Conservation (phyloP, 208 protist genomes). For the Wallacemonas rigidus region DNA sequence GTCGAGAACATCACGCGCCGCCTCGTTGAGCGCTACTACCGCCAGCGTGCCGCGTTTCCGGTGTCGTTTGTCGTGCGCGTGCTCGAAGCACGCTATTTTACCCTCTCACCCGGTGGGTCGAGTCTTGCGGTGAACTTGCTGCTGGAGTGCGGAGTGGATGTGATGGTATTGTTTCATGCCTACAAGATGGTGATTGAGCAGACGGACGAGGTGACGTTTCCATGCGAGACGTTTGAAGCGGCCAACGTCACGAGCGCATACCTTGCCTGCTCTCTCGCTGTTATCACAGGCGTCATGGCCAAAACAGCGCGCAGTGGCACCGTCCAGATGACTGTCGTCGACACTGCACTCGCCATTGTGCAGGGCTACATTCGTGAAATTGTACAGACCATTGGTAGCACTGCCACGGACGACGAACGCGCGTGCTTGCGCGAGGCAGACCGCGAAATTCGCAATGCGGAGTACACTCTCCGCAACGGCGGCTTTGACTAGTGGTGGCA, state of each 20-base stretch:
- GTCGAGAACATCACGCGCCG: constrained; percentile 59
- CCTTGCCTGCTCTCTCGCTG: constrained; percentile 67
- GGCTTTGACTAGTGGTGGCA: not conserved
- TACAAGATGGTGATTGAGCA: constrained; percentile 60
- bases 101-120: constrained; percentile 43
- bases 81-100: constrained; percentile 63
- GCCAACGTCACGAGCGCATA: constrained; percentile 36
- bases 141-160: constrained; percentile 60
- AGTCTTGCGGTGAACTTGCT: constrained; percentile 59
- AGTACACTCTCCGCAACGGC: constrained; percentile 13
- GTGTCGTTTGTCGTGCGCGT: constrained; percentile 67
- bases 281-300: constrained; percentile 46
- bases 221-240: constrained; percentile 33
- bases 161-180: constrained; percentile 65
- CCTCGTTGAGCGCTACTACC: constrained; percentile 60
- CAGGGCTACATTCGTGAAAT: constrained; percentile 26
- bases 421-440: constrained; percentile 12
- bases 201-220: constrained; percentile 45
- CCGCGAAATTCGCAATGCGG: constrained; percentile 2
- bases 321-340: constrained; percentile 37
- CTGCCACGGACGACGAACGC: not conserved
- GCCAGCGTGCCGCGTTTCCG: constrained; percentile 53
- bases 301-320: constrained; percentile 41
- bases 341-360: constrained; percentile 40
- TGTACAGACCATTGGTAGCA: not conserved